phyloP scores from a whole-genome alignment of 805 yeast species.

The Yamadazyma nakazawae region DNA sequence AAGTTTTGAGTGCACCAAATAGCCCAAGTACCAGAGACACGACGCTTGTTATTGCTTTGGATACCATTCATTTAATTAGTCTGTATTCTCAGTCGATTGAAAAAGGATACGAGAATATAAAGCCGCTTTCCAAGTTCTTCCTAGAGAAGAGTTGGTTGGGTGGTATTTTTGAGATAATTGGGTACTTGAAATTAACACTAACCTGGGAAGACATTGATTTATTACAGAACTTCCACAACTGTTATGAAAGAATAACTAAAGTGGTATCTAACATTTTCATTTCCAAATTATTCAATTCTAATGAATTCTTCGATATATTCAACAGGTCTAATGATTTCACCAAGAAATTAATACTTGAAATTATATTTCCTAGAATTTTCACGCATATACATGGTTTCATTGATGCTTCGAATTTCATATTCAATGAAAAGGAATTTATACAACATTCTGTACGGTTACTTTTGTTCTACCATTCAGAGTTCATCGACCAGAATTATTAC shows the following conservation, averaged over 20 bases:
- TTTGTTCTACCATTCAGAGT: constrained; percentile 26
- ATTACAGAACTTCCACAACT: constrained; percentile 13
- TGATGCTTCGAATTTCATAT: constrained; percentile 30
- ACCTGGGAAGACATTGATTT: constrained; percentile 22
- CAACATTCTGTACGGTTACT: constrained; percentile 23
- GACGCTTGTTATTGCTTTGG: constrained; percentile 23
- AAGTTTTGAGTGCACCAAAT: constrained; percentile 31
- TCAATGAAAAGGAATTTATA: constrained; percentile 29
- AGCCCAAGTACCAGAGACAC: constrained; percentile 23
- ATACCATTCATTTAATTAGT: constrained; percentile 34
- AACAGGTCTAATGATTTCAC: constrained; percentile 33
- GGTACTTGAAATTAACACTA: constrained; percentile 27
- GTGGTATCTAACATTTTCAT: constrained; percentile 37
- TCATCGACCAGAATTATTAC: constrained; percentile 25
- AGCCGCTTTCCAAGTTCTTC: constrained; percentile 23
- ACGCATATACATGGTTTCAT: constrained; percentile 34
- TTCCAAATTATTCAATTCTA: constrained; percentile 20
- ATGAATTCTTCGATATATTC: constrained; percentile 22
- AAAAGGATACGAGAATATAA: constrained; percentile 24
- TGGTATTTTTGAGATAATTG: constrained; percentile 36
- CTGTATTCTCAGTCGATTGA: constrained; percentile 29
- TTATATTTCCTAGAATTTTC: constrained; percentile 34
- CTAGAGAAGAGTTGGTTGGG: constrained; percentile 34
- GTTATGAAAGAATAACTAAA: constrained; percentile 26
- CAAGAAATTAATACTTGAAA: constrained; percentile 28